These are phyloP conservation scores for Fusarium paranaense DNA, from an alignment of 2,329 filamentous ascomycete genomes.

Conservation along the genomic window DNA sequence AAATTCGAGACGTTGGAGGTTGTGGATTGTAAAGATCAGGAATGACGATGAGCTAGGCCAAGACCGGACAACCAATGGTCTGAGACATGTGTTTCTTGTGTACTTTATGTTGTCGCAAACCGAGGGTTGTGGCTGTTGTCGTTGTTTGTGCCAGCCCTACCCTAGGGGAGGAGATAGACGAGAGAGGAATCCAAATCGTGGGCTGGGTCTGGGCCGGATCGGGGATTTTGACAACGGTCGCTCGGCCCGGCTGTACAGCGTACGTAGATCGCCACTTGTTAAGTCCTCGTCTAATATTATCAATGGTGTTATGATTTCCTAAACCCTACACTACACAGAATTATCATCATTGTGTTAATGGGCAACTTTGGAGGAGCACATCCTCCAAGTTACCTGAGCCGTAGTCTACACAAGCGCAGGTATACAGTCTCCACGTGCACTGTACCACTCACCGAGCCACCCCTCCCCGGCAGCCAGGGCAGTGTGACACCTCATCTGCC, in stretches of 20 bases:
- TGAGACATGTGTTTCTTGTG: conserved; percentile 3
- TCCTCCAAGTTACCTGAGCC: background rate
- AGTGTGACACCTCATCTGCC: background rate
- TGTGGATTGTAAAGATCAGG: background rate
- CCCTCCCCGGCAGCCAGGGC: background rate
- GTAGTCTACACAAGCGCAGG: background rate
- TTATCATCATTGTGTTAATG: background rate
- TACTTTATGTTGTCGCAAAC: conserved; percentile 5
- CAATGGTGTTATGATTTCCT: background rate
- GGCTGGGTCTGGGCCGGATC: background rate
- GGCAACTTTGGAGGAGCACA: background rate
- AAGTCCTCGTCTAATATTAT: background rate
- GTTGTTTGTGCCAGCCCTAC: conserved; percentile 5
- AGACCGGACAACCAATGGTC: background rate
- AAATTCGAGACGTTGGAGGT: background rate
- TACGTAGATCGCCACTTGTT: background rate
- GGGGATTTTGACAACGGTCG: background rate
- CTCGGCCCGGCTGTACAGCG: background rate
- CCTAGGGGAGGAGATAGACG: conserved; percentile 14
- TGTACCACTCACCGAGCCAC: background rate
- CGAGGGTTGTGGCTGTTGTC: background rate
- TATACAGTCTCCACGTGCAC: conserved; percentile 14
- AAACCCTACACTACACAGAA: background rate
- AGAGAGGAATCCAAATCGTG: background rate
- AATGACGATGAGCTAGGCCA: background rate